Conservation (phyloP, 257 asterid genomes). For the Paulownia fortunei region DNA sequence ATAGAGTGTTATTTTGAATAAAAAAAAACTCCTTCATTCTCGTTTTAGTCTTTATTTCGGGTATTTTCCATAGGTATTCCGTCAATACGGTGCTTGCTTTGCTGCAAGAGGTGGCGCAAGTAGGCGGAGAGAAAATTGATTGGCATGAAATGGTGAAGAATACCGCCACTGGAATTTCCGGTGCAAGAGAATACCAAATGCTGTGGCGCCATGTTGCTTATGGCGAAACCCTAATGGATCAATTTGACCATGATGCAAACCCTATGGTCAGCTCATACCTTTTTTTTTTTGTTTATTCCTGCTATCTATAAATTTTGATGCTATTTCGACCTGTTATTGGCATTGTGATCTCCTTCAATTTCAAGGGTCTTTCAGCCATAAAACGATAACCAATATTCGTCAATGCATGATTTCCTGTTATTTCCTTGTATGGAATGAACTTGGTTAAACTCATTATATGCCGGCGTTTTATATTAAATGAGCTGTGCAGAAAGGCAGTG, state of each 20-base stretch:
- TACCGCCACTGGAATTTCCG: constrained; percentile 70
- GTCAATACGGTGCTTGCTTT: constrained; percentile 61
- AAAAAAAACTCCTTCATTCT: neutral
- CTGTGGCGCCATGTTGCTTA: constrained; percentile 94
- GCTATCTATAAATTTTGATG: neutral
- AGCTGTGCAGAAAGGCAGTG: neutral
- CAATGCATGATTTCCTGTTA: neutral
- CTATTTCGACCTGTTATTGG: constrained; percentile 5
- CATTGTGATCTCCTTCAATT: constrained; percentile 20
- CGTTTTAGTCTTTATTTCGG: neutral
- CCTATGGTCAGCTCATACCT: constrained; percentile 50
- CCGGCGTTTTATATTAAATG: neutral
- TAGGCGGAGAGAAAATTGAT: constrained; percentile 61
- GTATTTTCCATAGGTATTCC: constrained; percentile 53
- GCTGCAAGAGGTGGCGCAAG: constrained; percentile 78
- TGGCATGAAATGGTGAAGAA: constrained; percentile 76
- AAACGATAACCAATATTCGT: neutral
- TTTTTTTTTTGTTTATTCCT: neutral
- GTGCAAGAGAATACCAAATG: constrained; percentile 80
- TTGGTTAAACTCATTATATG: neutral
- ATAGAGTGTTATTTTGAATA: neutral
- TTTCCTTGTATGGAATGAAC: constrained; percentile 4
- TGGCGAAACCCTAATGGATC: constrained; percentile 59
- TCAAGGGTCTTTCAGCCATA: neutral
- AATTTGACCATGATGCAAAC: constrained; percentile 43